Base-by-base conservation (phyloP, 352 stramenopile species). In the Globisporangium apiculatum region DNA sequence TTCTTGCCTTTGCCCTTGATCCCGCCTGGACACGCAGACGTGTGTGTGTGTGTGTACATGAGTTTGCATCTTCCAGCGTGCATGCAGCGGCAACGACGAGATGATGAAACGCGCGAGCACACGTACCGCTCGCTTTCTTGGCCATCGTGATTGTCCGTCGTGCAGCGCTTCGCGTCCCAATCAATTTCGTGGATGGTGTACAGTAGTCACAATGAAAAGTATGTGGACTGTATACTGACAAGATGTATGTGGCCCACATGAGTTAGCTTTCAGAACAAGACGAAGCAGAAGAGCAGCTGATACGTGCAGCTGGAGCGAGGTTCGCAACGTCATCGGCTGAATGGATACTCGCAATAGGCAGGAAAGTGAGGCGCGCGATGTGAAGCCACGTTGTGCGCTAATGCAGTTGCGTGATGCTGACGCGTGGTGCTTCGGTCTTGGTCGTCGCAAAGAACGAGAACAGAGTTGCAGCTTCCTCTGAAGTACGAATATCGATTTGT, bases 61-160 rank as follows among this genome's bases (percentile, higher is more conserved):
- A 59, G 38, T 7, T 17, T 35, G 2, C 10, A 8, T 12, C 24
- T 31, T 35, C 2, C 5, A 14, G n/a, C 35, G 10, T 9, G 6
- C 7, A 38, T 35, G 17, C 18, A 41, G 5, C 10, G 10, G 35
- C 38, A 52, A 14, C 6, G 18, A 17, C 15, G n/a, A 12, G 11
- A 46, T n/a, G 41, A 43, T 8, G 15, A 11, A 15, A 46, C n/a
- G 47, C 43, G 53, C 61, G 59, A 47, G 56, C 65, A 57, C 55
- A 64, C 64, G 60, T 57, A 70, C 61, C 56, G 52, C 42, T 68
- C 45, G 47, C 46, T 52, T 75, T 83, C 69, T 91, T 89, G 42
- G 53, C 69, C 69, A 78, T 81, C 41, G 51, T 66, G 48, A 5
- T 46, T 61, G 66, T 18, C 40, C 58, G 51, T n/a, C 41, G 38